These are phyloP conservation scores for Dothideomycetes sp. DNA, from an alignment of 2,329 filamentous ascomycete genomes.

Conservation along the genomic window DNA sequence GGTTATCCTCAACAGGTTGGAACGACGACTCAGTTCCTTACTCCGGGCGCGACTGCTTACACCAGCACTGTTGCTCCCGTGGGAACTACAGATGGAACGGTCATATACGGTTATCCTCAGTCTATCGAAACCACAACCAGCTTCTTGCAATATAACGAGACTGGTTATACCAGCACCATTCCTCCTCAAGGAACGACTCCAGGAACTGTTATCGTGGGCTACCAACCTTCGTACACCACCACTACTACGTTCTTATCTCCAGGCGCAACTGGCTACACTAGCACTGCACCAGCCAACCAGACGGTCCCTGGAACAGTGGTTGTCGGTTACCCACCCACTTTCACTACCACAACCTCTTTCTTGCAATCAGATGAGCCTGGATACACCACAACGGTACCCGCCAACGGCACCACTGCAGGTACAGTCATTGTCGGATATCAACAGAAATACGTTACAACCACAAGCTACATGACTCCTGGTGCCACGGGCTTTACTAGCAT, in stretches of 20 bases:
- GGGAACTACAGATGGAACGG: background rate
- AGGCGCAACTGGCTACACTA: background rate
- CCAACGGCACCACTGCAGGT: no score
- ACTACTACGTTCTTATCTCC: background rate
- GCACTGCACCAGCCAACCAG: no score
- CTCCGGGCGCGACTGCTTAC: background rate
- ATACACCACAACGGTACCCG: background rate
- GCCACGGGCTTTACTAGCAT: background rate
- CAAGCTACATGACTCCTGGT: background rate
- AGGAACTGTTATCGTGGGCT: background rate
- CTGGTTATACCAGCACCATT: background rate
- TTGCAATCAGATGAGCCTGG: background rate
- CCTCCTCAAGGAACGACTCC: background rate
- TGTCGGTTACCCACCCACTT: background rate
- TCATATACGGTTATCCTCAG: background rate
- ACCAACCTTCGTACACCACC: background rate
- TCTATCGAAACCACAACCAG: background rate
- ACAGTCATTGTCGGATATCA: no score
- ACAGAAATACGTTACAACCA: background rate
- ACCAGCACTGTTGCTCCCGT: background rate
- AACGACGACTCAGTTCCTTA: background rate
- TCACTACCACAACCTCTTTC: background rate
- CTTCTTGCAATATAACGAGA: background rate
- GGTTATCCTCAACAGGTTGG: background rate
- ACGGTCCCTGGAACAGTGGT: background rate